Percentiles rank a stretch among this genome's conserved stretches.
Conservation (phyloP, 1,139 yeast species). For the Lodderomyces orthopsilosis region DNA sequence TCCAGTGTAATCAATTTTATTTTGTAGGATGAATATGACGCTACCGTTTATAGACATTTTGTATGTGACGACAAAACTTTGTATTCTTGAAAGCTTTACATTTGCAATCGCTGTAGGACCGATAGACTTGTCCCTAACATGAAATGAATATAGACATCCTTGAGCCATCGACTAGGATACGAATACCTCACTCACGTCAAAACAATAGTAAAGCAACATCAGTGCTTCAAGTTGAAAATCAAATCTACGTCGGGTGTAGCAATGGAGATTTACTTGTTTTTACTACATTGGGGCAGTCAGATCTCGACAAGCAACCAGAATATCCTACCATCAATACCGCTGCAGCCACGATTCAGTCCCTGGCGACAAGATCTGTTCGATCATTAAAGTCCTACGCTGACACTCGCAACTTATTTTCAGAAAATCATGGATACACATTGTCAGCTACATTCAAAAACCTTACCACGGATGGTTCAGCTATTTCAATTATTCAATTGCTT, state of each 20-base stretch:
- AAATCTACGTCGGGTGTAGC: constrained; percentile 32
- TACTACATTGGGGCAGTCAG: background rate
- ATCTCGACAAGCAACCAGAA: background rate
- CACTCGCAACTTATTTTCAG: constrained; percentile 12
- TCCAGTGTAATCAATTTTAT: constrained; percentile 76
- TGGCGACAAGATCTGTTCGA: constrained; percentile 9
- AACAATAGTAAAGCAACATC: constrained; percentile 23
- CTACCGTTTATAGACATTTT: background rate
- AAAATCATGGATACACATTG: constrained; percentile 10
- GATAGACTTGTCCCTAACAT: constrained; percentile 10
- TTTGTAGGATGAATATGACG: constrained; percentile 10
- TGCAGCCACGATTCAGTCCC: constrained; percentile 2
- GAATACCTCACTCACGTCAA: constrained; percentile 18
- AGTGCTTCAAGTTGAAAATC: constrained; percentile 18
- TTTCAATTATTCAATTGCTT: constrained; percentile 19
- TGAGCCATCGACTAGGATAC: constrained; percentile 30
- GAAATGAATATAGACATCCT: constrained; percentile 32
- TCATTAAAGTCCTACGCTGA: constrained; percentile 28
- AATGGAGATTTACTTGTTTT: constrained; percentile 32
- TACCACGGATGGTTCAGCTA: constrained; percentile 20
- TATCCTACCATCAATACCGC: constrained; percentile 3
- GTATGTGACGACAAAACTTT: constrained; percentile 2
- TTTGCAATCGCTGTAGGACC: background rate
- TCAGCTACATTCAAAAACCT: constrained; percentile 22
- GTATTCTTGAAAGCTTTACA: background rate